Evolutionary conservation across 2,329 filamentous ascomycete genomes (phyloP), one percentile per base, ranked within the genome.

Genomic region (Gremmenia infestans): DNA sequence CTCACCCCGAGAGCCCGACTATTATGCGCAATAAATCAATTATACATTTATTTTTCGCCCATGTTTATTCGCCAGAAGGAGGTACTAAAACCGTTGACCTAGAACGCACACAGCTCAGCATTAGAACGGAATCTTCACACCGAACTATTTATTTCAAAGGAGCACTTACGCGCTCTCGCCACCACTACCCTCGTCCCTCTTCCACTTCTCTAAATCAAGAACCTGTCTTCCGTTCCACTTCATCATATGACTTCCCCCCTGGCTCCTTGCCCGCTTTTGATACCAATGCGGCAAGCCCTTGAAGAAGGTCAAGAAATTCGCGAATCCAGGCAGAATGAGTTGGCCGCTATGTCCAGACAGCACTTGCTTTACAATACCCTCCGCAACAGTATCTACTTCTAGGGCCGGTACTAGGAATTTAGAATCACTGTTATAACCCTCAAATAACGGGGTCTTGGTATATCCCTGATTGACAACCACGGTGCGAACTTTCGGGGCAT

Each of bases 381-480:
- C 81, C 0, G 85, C 85, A 12, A 89, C 83, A 2, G 80, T 84
- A 68, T 83, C 83, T 0, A 81, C 76, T 60, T 82, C 74, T 56
- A 87, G 70, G 35, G 79, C 66, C 1, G 79, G 80, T 55, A 78
- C 67, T n/a, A 83, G 52, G 63, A 80, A 84, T 1, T 72, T 72
- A 57, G 74, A 69, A 48, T 74, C 74, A 17, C 78, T 77, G 5
- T 75, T 71, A 63, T 84, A 81, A 1, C 81, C 81, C 28, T 74
- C 70, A 63, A 87, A 86, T 9, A 88, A 73, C n/a, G 76, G 69
- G 1, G 78, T 89, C 65, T 77, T 81, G 63, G 77, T 85, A 69
- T 82, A 87, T 47, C 77, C 81, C 64, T 82, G 86, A 60, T 82
- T 83, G 49, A 89, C 78, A 7, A 85, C 65, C n/a, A 89, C 78